Conservation (phyloP, 805 yeast genomes). For the Candida khao-thaluensis region DNA sequence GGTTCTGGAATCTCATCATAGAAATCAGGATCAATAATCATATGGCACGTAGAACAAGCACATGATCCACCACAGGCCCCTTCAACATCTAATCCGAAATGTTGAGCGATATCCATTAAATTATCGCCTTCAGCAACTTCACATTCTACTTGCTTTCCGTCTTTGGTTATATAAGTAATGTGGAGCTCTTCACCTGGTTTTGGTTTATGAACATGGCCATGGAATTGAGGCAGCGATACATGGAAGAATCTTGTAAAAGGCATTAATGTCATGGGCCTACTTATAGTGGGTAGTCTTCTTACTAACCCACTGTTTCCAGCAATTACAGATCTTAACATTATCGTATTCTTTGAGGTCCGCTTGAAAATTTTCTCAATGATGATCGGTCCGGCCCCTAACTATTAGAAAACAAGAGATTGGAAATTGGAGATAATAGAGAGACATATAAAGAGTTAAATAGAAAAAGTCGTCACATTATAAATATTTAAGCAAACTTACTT, state of each 20-base stretch:
- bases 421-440: neutral
- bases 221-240: constrained; percentile 33
- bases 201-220: constrained; percentile 89
- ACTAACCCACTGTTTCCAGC: neutral
- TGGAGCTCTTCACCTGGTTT: constrained; percentile 85
- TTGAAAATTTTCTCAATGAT: constrained; percentile 8
- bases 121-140: constrained; percentile 94
- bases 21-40: constrained; percentile 91
- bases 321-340: constrained; percentile 3
- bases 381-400: neutral
- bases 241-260: constrained; percentile 18
- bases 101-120: constrained; percentile 91
- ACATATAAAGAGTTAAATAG: too few relatives aligned
- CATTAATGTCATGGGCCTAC: neutral
- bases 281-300: neutral
- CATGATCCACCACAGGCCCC: constrained; percentile 99
- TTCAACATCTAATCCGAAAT: constrained; percentile 90
- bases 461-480: neutral
- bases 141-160: constrained; percentile 75
- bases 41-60: constrained; percentile 98
- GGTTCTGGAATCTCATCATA: constrained; percentile 94
- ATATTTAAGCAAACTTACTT: constrained; percentile 54
- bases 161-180: constrained; percentile 87
- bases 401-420: too few relatives aligned
- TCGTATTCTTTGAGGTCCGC: neutral